Base-by-base conservation (phyloP, 495 filamentous ascomycete species). In the Hypoxylon rickii region DNA sequence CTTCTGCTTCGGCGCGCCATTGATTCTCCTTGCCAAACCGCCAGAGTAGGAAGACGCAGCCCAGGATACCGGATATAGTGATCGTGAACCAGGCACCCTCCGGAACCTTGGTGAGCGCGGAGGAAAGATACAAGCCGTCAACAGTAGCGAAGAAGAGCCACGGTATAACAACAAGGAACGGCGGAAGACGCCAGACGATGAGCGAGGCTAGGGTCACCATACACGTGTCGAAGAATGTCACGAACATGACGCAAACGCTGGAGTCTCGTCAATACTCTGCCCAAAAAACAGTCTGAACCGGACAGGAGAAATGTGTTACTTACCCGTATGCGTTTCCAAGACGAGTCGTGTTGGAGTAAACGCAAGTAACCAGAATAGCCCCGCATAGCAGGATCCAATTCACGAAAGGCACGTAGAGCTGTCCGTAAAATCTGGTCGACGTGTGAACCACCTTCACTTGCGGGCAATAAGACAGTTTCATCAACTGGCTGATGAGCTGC, bases 381-480 rank as follows among this genome's bases (percentile, higher is more conserved):
- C 87, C 87, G 44, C 86, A 71, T 83, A 90, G 86, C 46, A 90
- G 69, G 13, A 90, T 65, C 86, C 86, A 89, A 63, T 90, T 90
- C 2, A 83, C 79, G 20, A 85, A 72, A 0, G 87, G 87, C 10
- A 90, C 83, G 57, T 89, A 90, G 0, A 90, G 67, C 52, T 90
- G 87, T 5, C 84, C 84, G 60, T 89, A 80, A 61, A 87, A 89
- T 7, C 70, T 75, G 15, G 73, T 79, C 2, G 82, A 86, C 0
- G 85, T 89, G 54, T 89, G 85, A 7, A 85, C 72, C 0, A 87
- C 71, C 50, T 86, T 86, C 54, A 89, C 83, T 45, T 89, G 86
- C 5, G 87, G 87, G 52, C 88, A 89, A 66, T 90, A 90, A 0
- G 81, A 86, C 31, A 88, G 66, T 49, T 86, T 85, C 83, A 89